Conservation (phyloP, 2,329 filamentous ascomycete species). For the Pseudogymnoascus sp. region DNA sequence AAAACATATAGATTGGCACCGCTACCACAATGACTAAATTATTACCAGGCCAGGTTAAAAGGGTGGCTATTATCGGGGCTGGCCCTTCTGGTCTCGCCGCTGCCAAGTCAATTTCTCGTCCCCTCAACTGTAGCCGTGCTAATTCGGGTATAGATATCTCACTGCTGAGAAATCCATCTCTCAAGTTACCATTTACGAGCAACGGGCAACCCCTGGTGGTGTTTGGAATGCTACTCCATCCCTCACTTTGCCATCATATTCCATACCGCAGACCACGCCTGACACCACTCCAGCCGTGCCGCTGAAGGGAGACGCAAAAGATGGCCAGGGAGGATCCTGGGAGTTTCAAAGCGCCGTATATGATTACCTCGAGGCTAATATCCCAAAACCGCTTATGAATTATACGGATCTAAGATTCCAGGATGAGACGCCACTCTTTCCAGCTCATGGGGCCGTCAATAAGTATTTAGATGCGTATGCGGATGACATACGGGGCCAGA, state of each 20-base stretch:
- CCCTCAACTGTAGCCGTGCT: neutral
- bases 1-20: neutral
- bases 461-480: constrained; percentile 65
- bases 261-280: constrained; percentile 50
- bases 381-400: constrained; percentile 72
- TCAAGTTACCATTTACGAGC: constrained; percentile 72
- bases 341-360: constrained; percentile 62
- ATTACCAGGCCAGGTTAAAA: constrained; percentile 36
- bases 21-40: neutral
- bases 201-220: constrained; percentile 68
- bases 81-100: constrained; percentile 73
- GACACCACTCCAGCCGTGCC: constrained; percentile 58
- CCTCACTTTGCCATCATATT: constrained; percentile 34
- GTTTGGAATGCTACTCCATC: constrained; percentile 71
- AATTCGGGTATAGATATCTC: constrained; percentile 44
- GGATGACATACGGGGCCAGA: constrained; percentile 55
- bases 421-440: constrained; percentile 62
- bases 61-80: constrained; percentile 73
- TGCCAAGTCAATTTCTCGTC: constrained; percentile 46
- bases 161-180: constrained; percentile 63
- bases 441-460: constrained; percentile 62
- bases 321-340: neutral
- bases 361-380: constrained; percentile 76
- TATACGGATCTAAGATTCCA: constrained; percentile 67
- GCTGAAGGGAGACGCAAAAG: constrained; percentile 36